These are phyloP conservation scores for Annulohypoxylon bovei DNA, from an alignment of 495 filamentous ascomycete genomes.

Conservation along the genomic window DNA sequence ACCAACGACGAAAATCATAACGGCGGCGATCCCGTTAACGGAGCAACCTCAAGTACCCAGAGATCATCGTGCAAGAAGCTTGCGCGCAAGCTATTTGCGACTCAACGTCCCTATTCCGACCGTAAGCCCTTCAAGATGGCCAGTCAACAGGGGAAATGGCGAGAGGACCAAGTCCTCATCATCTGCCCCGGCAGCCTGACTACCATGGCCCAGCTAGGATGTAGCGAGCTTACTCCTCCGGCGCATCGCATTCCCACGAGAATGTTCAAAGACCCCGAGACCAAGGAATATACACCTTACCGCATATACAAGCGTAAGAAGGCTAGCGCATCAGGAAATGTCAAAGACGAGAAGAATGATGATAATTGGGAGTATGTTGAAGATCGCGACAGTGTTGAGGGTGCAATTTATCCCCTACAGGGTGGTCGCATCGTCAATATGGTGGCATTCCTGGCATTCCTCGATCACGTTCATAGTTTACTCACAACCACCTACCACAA, in stretches of 20 bases:
- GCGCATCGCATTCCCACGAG: constrained; percentile 83
- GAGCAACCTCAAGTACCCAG: too few species aligned
- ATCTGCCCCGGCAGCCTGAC: constrained; percentile 95
- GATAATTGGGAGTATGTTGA: constrained; percentile 76
- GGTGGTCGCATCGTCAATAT: constrained; percentile 86
- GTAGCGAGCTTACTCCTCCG: constrained; percentile 91
- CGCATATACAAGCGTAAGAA: constrained; percentile 78
- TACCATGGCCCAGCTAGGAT: constrained; percentile 91
- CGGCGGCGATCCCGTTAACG: too few species aligned
- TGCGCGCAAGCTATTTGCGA: constrained; percentile 2
- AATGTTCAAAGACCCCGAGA: constrained; percentile 88
- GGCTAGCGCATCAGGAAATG: constrained; percentile 52
- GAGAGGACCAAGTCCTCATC: constrained; percentile 69
- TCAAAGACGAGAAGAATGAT: constrained; percentile 39
- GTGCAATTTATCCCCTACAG: constrained; percentile 85
- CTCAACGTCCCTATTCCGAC: too few species aligned
- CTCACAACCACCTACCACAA: constrained; percentile 88
- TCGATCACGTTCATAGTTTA: constrained; percentile 85
- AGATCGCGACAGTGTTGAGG: constrained; percentile 85
- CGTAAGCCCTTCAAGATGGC: too few species aligned
- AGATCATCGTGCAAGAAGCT: too few species aligned
- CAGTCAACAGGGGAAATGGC: constrained; percentile 59
- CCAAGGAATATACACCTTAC: constrained; percentile 83
- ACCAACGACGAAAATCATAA: neutral
- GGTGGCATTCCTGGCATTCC: constrained; percentile 89